phyloP scores from a whole-genome alignment of 1,139 yeast genomes.

The Zhuliangozyma blackwelliae region DNA sequence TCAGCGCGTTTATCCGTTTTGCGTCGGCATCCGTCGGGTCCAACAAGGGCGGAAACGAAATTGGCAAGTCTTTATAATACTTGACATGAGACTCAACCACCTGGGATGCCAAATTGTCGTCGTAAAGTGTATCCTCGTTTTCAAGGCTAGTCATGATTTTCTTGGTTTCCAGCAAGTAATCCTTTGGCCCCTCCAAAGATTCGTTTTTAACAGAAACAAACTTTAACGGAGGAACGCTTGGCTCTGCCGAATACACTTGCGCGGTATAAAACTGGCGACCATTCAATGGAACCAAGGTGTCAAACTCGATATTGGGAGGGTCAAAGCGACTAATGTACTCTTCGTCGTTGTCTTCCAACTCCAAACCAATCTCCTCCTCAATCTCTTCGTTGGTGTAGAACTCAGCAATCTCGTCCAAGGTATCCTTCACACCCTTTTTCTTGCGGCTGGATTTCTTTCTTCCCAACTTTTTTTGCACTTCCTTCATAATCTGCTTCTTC shows the following conservation, averaged over 20 bases:
- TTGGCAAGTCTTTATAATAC: conserved; percentile 32
- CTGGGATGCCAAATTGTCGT: conserved; percentile 27
- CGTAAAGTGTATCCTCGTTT: conserved; percentile 13
- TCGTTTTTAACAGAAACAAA: conserved; percentile 13
- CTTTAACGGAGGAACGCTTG: conserved; percentile 21
- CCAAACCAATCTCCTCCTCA: conserved; percentile 5
- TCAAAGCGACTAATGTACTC: conserved; percentile 31
- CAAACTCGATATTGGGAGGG: conserved; percentile 35
- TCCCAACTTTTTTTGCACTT: conserved; percentile 1
- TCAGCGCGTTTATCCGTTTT: conserved; percentile 22
- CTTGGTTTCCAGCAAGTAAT: conserved; percentile 7
- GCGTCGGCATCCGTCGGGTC: conserved; percentile 13
- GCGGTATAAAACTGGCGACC: conserved; percentile 32
- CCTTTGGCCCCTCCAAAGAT: neutral
- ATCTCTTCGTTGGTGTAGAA: conserved; percentile 7
- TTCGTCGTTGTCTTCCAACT: conserved; percentile 14
- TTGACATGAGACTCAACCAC: conserved; percentile 26
- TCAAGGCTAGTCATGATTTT: conserved; percentile 16
- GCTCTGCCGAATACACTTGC: conserved; percentile 18
- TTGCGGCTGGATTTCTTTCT: conserved; percentile 1
- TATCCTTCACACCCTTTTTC: conserved; percentile 2
- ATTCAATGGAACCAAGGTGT: conserved; percentile 27
- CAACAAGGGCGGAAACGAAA: conserved; percentile 34
- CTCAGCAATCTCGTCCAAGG: conserved; percentile 5
- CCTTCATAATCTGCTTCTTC: conserved; percentile 5